Base-by-base conservation (phyloP, 2,329 filamentous ascomycete species). In the Parascedosporium putredinis region DNA sequence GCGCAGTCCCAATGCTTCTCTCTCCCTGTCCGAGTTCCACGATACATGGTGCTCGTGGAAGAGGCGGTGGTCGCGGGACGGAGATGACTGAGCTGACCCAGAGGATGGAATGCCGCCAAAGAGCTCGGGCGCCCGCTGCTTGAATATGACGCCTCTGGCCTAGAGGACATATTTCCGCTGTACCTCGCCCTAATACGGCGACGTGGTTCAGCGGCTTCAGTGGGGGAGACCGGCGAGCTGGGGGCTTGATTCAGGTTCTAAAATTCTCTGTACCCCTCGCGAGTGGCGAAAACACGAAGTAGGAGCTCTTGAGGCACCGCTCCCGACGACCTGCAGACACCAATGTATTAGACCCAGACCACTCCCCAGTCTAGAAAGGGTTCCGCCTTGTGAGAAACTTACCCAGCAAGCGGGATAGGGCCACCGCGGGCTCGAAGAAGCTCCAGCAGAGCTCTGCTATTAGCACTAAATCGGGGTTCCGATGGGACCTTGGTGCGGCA, bases 401-500 rank as follows among this genome's bases (percentile, higher is more conserved):
- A 42, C 38, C 38, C 38, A 25, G 27, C 20, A 14, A 16, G 44
- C 4, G 25, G 44, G 18, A 22, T 12, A 33, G 44, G 29, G n/a
- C 27, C 33, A n/a, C 46, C 20, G 12, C 34, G 46, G 18, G 46
- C 16, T 34, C 49, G 49, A 38, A 50, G 24, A 14, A 46, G 34
- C 23, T 50, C 44, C 42, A 50, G 38, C 18, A 50, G 23, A 14
- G 49, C 49, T 12, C 49, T 22, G 18, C 34, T 40, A 34, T 47
- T 45, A 12, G 49, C 31, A 20, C 31, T 29, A 7, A 51, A 43
- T 27, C 45, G 24, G 20, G 59, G 57, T 51, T 80, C 74, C 2
- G 76, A 75, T 2, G 71, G 75, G 22, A 84, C 66, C 56, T 80
- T 79, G 54, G 79, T 73, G 23, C 80, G 74, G 60, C 80, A 84